Evolutionary conservation across 352 stramenopile species (phyloP).

Genomic region (Globisporangium uncinulatum): DNA sequence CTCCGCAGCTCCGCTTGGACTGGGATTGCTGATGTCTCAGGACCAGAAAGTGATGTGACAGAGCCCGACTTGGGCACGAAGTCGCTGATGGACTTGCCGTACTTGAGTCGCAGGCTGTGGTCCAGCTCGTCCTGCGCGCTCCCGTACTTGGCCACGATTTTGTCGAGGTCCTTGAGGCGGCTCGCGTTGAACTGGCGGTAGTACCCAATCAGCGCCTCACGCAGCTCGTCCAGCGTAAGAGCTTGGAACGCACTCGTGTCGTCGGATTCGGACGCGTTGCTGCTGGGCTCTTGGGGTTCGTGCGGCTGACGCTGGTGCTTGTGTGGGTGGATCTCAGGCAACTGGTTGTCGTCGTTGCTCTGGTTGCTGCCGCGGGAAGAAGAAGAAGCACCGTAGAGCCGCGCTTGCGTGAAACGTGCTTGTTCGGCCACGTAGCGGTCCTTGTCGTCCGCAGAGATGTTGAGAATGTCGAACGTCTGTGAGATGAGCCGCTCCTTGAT

Average conservation of each 20-base stretch:
- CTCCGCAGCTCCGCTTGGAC: not conserved
- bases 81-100: constrained; percentile 46
- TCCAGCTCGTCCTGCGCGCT: constrained; percentile 58
- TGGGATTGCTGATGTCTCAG: constrained; percentile 2
- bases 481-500: constrained; percentile 94
- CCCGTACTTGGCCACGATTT: constrained; percentile 66
- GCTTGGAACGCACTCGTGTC: not conserved
- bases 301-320: constrained; percentile 7
- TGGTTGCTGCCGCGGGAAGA: not conserved
- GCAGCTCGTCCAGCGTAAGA: constrained; percentile 32
- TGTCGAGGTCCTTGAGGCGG: constrained; percentile 56
- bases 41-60: not conserved
- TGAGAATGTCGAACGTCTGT: constrained; percentile 88
- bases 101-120: constrained; percentile 61
- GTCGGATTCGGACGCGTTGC: not conserved
- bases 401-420: constrained; percentile 45
- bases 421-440: constrained; percentile 65
- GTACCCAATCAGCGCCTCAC: constrained; percentile 35
- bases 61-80: constrained; percentile 18
- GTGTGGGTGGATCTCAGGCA: constrained; percentile 4
- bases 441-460: constrained; percentile 76
- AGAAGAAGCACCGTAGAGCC: constrained; percentile 45
- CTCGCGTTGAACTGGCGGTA: constrained; percentile 57
- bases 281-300: constrained; percentile 17
- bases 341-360: constrained; percentile 10